Conservation (phyloP, 108 stramenopile genomes). For the Cyclostephanos invisitatus region DNA sequence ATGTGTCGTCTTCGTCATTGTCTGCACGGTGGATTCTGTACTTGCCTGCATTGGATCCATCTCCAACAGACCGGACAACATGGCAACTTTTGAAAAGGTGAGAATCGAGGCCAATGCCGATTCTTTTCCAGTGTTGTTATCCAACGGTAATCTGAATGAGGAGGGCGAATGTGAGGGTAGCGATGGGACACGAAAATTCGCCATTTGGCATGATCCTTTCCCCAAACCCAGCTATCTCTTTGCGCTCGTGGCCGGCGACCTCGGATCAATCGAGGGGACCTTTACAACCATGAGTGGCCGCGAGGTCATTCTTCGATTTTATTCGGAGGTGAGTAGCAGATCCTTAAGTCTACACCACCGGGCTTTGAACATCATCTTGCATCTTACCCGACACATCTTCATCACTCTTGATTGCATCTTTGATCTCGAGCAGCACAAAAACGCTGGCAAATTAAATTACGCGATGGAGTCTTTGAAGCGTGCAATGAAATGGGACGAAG, state of each 20-base stretch:
- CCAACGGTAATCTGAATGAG: conserved; percentile 68
- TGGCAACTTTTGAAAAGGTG: conserved; percentile 55
- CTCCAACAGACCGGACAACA: conserved; percentile 65
- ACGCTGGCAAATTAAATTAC: conserved; percentile 68
- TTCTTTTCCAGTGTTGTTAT: conserved; percentile 60
- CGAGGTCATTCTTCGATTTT: conserved; percentile 62
- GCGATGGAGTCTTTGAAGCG: conserved; percentile 66
- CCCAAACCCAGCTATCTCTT: conserved; percentile 81
- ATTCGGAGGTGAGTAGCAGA: conserved; percentile 36
- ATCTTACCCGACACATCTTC: not conserved
- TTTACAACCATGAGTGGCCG: conserved; percentile 65
- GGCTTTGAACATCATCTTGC: not conserved
- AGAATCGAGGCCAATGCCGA: conserved; percentile 52
- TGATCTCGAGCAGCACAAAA: conserved; percentile 35
- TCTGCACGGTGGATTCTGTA: too few species aligned
- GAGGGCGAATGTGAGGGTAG: conserved; percentile 22
- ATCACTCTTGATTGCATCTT: not conserved
- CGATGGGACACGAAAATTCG: conserved; percentile 43
- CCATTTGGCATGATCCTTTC: conserved; percentile 74
- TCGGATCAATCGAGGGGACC: conserved; percentile 53
- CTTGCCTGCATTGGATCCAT: not conserved
- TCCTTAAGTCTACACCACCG: not conserved
- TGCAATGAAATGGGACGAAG: conserved; percentile 81
- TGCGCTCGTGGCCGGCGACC: conserved; percentile 71
- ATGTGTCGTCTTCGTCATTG: not conserved